Base-by-base conservation (phyloP, 1,284 basidiomycete species). In the Moesziomyces antarcticus region DNA sequence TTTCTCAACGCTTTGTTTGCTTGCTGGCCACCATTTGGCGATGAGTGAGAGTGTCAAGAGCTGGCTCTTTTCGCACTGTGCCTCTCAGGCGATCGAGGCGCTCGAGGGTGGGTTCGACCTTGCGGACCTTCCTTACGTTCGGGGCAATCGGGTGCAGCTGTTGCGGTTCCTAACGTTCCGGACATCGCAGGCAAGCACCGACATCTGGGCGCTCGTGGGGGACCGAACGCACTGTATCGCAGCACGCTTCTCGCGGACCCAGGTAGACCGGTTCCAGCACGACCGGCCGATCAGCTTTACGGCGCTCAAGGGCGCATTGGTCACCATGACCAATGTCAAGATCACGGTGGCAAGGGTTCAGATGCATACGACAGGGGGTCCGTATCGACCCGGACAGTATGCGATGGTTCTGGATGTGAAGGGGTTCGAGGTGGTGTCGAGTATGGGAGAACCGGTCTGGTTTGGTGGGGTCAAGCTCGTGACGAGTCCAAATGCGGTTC, bases 171-270 rank as follows among this genome's bases (percentile, higher is more conserved):
- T 74, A 4, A 74, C 72, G 6, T 74, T 63, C 22, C 71, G 55
- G 14, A 14, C 45, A 33, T 25, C 35, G 33, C 1, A 30, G 9
- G 6, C 16, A 20, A 21, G 21, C 41, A 22, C 16, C 2, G 59
- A 67, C 22, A 33, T 69, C 3, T 74, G 58, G 62, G 63, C 72
- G 27, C 37, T 74, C 3, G 48, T 74, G 1, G 66, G 65, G 20
- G 72, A 74, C 21, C 55, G 63, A 0, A 70, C 72, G 20, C 72
- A 74, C 56, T 63, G 67, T 30, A 43, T 70, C 10, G 63, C 72
- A 0, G 72, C 67, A 1, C 62, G 66, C 21, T 70, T 74, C 37
- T 7, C 37, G 6, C 24, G 33, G 5, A 18, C 16, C 5, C 51
- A 48, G 14, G 49, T 74, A 0, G 18, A 41, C 6, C 50, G 50